Evolutionary conservation across 2,329 filamentous ascomycete genomes (phyloP).

Genomic region (Cryphonectria nitschkei): DNA sequence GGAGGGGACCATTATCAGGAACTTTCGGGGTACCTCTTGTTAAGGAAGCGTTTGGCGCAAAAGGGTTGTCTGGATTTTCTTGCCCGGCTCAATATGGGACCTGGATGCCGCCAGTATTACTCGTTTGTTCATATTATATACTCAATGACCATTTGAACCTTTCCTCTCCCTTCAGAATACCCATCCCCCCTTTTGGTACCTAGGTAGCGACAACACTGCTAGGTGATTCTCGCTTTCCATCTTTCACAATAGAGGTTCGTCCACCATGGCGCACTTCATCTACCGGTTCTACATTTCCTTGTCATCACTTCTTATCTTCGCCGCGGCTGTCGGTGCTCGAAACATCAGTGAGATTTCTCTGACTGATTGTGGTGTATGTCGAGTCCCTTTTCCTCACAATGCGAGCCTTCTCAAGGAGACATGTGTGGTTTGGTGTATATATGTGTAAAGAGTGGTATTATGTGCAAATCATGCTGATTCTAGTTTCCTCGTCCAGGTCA

Average conservation of each 20-base stretch:
- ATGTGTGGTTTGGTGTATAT: neutral
- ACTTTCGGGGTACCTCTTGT: neutral
- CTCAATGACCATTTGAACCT: neutral
- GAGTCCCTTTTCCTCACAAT: neutral
- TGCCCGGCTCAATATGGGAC: too few relatives aligned
- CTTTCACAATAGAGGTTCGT: neutral
- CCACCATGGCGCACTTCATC: neutral
- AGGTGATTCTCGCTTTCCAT: neutral
- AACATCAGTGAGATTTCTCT: conserved; percentile 15
- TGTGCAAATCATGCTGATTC: neutral
- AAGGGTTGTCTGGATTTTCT: too few relatives aligned
- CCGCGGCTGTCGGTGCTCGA: neutral
- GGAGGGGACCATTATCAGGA: neutral
- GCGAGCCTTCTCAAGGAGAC: too few relatives aligned
- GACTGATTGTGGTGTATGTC: conserved; percentile 16
- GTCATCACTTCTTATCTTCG: neutral
- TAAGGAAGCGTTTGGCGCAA: neutral
- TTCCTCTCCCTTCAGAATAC: neutral
- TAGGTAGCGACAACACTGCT: neutral
- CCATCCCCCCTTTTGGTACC: neutral
- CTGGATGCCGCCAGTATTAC: neutral
- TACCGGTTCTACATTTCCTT: neutral
- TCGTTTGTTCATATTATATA: neutral
- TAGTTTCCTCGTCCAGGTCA: neutral
- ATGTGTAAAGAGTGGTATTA: neutral